These are phyloP conservation scores for Zygosaccharomyces rouxii DNA, from an alignment of 805 yeast species.

Conservation along the genomic window DNA sequence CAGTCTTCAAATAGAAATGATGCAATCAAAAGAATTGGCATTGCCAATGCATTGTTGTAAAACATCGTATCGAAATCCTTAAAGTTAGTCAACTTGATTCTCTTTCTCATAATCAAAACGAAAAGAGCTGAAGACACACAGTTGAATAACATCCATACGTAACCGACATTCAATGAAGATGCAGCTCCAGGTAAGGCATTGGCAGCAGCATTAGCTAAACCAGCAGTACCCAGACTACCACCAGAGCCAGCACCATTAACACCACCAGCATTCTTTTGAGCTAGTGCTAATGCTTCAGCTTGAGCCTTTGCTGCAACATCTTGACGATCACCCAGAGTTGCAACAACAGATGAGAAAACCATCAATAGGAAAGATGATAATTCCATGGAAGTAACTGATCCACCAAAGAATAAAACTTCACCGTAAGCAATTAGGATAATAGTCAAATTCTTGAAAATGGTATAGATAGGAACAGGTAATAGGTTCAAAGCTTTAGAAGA, in stretches of 20 bases:
- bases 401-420: slow-evolving; percentile 96
- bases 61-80: slow-evolving; percentile 97
- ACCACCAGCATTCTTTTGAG: slow-evolving; percentile 18
- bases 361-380: slow-evolving; percentile 82
- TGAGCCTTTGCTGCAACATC: slow-evolving; percentile 29
- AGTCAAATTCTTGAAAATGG: slow-evolving; percentile 96
- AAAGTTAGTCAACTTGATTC: slow-evolving; percentile 94
- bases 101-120: slow-evolving; percentile 93
- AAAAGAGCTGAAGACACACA: slow-evolving; percentile 92
- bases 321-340: slow-evolving; percentile 77
- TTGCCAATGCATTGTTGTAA: slow-evolving; percentile 90
- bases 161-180: slow-evolving; percentile 60
- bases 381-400: slow-evolving; percentile 83
- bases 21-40: slow-evolving; percentile 76
- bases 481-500: slow-evolving; percentile 91
- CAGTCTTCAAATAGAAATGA: slow-evolving; percentile 88
- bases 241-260: slow-evolving; percentile 15
- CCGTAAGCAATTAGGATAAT: slow-evolving; percentile 96
- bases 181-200: slow-evolving; percentile 26
- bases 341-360: slow-evolving; percentile 94
- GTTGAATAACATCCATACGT: slow-evolving; percentile 95
- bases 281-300: background rate
- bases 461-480: slow-evolving; percentile 91
- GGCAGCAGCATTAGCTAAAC: slow-evolving; percentile 19
- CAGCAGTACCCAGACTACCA: slow-evolving; percentile 12